A percentile compares a stretch with the other conserved stretches of the same genome.
Conservation (phyloP, 768 basidiomycete genomes). For the Phlebiopsis gigantea region DNA sequence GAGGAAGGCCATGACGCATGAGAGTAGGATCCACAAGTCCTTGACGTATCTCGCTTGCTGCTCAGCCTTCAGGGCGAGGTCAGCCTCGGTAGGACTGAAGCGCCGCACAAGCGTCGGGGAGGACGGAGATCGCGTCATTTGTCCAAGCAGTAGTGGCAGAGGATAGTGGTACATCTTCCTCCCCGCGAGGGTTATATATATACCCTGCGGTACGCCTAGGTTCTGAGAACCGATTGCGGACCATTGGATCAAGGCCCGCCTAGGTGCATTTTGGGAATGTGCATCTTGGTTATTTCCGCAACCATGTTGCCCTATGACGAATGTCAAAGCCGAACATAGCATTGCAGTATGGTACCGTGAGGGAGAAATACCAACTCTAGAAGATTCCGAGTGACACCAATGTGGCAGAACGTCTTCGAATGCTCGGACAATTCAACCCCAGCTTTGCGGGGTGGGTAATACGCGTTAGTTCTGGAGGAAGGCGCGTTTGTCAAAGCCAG, state of each 20-base stretch:
- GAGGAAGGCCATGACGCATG: slow-evolving; percentile 32
- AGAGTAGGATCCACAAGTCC: slow-evolving; percentile 37
- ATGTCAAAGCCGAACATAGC: not conserved
- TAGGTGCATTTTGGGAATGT: not conserved
- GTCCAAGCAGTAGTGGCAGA: not conserved
- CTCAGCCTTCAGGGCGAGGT: slow-evolving; percentile 29
- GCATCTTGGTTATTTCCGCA: not conserved
- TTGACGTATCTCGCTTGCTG: slow-evolving; percentile 33
- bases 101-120: slow-evolving; percentile 11
- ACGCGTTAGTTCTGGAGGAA: not conserved
- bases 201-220: not conserved
- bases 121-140: slow-evolving; percentile 4
- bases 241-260: not conserved
- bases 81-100: slow-evolving; percentile 27
- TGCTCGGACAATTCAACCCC: slow-evolving; percentile 24
- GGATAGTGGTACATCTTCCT: not conserved
- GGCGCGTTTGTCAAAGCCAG: not conserved
- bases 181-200: not conserved
- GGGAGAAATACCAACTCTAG: slow-evolving; percentile 9
- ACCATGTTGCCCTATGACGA: not conserved
- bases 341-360: not conserved
- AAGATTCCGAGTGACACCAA: slow-evolving; percentile 11
- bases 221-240: not conserved
- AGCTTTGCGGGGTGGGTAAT: slow-evolving; percentile 17
- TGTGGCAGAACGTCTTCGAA: slow-evolving; percentile 23